Conservation (phyloP, 139 green algal species). For the Dunaliella primolecta region DNA sequence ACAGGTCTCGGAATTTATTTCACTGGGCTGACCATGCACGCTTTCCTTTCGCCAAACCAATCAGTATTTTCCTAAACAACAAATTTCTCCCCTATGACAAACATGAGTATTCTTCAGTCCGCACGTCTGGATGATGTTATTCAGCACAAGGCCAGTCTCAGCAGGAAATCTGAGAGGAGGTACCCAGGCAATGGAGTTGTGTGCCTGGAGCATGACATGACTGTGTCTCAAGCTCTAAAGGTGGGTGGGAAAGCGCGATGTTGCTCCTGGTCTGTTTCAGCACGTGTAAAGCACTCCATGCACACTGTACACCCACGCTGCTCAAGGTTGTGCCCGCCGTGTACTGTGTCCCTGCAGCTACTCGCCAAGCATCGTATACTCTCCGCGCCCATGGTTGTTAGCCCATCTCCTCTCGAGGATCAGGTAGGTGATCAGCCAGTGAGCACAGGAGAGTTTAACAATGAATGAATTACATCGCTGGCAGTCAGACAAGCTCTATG, state of each 20-base stretch:
- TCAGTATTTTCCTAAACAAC: neutral
- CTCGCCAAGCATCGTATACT: conserved; percentile 63
- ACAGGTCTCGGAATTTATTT: neutral
- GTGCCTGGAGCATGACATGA: conserved; percentile 18
- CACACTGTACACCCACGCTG: no score
- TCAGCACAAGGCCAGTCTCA: neutral
- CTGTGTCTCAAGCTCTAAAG: conserved; percentile 13
- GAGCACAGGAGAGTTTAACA: no score
- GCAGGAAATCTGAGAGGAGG: neutral
- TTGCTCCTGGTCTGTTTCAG: neutral
- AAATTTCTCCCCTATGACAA: neutral
- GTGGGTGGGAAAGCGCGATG: neutral
- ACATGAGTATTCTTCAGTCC: neutral
- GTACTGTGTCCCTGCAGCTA: conserved; percentile 25
- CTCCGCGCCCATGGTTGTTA: conserved; percentile 57
- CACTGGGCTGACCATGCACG: no score
- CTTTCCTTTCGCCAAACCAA: neutral
- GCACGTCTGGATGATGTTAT: neutral
- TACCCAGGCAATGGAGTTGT: neutral
- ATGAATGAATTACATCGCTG: no score
- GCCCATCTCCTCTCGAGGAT: conserved; percentile 19
- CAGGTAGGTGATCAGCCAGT: conserved; percentile 12
- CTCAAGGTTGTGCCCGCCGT: no score
- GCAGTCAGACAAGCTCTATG: no score
- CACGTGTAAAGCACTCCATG: no score